Evolutionary conservation across 1,284 basidiomycete species (phyloP), one percentile per base, ranked within the genome.

Genomic region (Ceratobasidium papillatum): DNA sequence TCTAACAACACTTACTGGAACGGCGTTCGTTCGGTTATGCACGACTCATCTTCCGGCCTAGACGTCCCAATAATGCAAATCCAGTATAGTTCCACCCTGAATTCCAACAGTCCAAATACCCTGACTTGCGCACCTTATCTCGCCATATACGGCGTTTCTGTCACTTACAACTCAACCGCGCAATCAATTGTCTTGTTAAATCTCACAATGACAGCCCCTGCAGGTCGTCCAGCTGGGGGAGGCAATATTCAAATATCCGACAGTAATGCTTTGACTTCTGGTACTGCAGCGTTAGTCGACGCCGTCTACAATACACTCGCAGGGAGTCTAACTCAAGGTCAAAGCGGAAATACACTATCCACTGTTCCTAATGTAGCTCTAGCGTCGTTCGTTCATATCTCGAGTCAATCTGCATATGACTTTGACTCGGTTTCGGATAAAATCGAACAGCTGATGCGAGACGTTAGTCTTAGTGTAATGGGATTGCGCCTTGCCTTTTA

Each of bases 41-140:
- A 47, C 25, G 69, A 72, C 47, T 49, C 56, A 0, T 27, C 9
- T 19, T 49, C 69, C 8, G 56, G 56, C 14, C 69, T 51, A 38
- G 58, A 72, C 32, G 27, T 72, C 22, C 69, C 69, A 14, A 72
- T 47, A 22, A 2, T 72, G n/a, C 56, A 61, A 43, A 38, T 72
- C 58, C 56, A 61, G 17, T 72, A 72, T 38, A 32, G 27, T 25
- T 62, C 69, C 9, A 22, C 43, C 8, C 58, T 47, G 0, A n/a
- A 30, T 5, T 38, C 65, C 1, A 38, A 32, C 45, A 12, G 27
- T 8, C 41, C 41, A 4, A 22, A 19, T 9, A 47, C 56, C 30
- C n/a, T 51, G 25, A 45, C 52, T n/a, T 71, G 68, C 43, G 38
- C 30, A 1, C 68, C 68, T 5, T 71, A 59, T 43, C 17, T 72